Evolutionary conservation across 1,139 yeast species (phyloP).

Genomic region (Saccharomyces pastorianus): DNA sequence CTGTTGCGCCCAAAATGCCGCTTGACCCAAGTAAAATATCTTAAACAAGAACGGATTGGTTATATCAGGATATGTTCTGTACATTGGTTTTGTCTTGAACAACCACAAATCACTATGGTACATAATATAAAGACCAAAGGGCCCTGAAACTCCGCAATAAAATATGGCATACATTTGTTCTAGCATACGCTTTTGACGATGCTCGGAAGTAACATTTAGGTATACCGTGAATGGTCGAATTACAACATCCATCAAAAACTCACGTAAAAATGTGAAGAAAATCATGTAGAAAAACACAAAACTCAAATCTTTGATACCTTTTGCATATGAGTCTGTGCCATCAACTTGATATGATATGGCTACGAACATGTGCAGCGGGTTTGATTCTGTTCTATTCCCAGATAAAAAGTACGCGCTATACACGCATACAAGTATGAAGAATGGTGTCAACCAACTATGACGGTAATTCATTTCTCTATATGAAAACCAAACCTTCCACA

Average conservation of each 20-base stretch:
- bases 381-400: conserved; percentile 47
- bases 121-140: conserved; percentile 88
- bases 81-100: conserved; percentile 76
- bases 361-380: conserved; percentile 59
- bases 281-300: conserved; percentile 77
- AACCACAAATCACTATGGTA: conserved; percentile 74
- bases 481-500: conserved; percentile 43
- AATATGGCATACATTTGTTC: conserved; percentile 84
- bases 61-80: conserved; percentile 73
- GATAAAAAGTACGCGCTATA: conserved; percentile 40
- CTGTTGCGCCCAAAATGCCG: conserved; percentile 97
- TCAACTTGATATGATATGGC: conserved; percentile 57
- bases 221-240: conserved; percentile 60
- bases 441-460: conserved; percentile 75
- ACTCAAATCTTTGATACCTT: conserved; percentile 75
- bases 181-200: conserved; percentile 72
- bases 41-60: conserved; percentile 66
- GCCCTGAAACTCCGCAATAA: conserved; percentile 76
- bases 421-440: conserved; percentile 39
- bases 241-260: conserved; percentile 77
- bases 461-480: conserved; percentile 56
- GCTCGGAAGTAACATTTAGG: conserved; percentile 47
- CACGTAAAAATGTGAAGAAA: conserved; percentile 84
- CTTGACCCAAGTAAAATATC: conserved; percentile 80
- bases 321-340: conserved; percentile 51